A percentile compares a stretch with the other conserved stretches of the same genome.
These are phyloP conservation scores for Batrachochytrium dendrobatidis DNA, from an alignment of 371 early-diverging fungal species.

Conservation along the genomic window DNA sequence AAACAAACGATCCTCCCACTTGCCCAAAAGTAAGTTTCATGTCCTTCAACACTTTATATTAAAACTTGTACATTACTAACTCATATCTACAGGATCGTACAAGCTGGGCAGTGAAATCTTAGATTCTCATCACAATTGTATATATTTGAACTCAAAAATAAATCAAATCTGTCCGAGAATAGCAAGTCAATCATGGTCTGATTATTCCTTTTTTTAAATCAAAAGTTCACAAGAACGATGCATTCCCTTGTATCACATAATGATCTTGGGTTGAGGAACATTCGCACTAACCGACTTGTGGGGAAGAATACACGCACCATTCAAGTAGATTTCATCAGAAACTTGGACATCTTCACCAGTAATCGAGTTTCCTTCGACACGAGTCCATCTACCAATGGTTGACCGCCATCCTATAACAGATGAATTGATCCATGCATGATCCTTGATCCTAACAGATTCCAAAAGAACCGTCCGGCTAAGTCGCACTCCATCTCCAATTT, in stretches of 20 bases:
- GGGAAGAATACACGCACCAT: conserved; percentile 93
- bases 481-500: conserved; percentile 92
- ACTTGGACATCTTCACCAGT: conserved; percentile 94
- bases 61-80: too few species aligned
- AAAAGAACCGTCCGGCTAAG: conserved; percentile 87
- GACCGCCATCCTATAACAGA: conserved; percentile 97
- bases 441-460: conserved; percentile 76
- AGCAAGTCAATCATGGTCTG: too few species aligned
- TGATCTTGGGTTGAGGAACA: conserved; percentile 34
- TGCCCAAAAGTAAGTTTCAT: conserved; percentile 2
- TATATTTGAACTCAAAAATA: too few species aligned
- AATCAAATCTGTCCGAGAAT: too few species aligned
- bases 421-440: conserved; percentile 81
- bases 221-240: too few species aligned
- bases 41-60: too few species aligned
- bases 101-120: background rate
- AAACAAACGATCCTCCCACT: conserved; percentile 13
- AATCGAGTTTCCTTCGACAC: conserved; percentile 86
- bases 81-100: too few species aligned
- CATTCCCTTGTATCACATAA: conserved; percentile 37
- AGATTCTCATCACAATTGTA: too few species aligned
- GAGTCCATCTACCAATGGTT: conserved; percentile 86
- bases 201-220: too few species aligned
- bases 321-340: conserved; percentile 78
- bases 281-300: conserved; percentile 58